Base-by-base conservation (phyloP, 139 green algal species). In the Diplosphaera chodatii region DNA sequence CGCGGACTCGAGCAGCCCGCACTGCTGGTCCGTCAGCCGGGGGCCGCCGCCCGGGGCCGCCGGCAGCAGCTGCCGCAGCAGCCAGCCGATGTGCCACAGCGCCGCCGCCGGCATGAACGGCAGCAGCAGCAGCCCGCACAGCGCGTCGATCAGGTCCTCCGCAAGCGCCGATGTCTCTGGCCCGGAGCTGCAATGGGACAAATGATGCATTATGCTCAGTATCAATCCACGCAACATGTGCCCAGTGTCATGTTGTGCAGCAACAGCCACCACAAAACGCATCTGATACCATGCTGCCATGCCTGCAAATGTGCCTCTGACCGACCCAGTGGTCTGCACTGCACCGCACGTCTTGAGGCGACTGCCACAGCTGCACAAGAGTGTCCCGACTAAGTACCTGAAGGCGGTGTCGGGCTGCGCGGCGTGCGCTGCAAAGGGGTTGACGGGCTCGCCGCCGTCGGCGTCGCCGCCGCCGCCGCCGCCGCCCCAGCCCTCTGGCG, bases 21-120 rank as follows among this genome's bases (percentile, higher is more conserved):
- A 21, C 67, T 69, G 64, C 0, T 18, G 27, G 10, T 6, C 0
- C 25, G 64, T 68, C 20, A 81, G 71, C 55, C 28, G 34, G 1
- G 76, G 55, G 27, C 69, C 64, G 48, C 48, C 13, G 16, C 18
- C 48, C 10, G 48, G 48, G 16, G 48, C 16, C 32, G 33, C n/a
- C 32, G 76, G 74, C 31, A 87, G 80, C 37, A 89, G 75, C 66
- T 83, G 77, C 32, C 68, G 4, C 1, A 90, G 73, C 56, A 88
- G 74, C 73, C 79, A 82, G 20, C 40, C 76, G 0, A 74, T 32
- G 23, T 83, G 64, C 71, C 72, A 80, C 29, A 90, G 73, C 2
- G 64, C 74, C 25, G 77, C 15, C 2, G 85, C 64, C 5, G 84
- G 83, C 74, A 89, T 63, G 56, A 83, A 66, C 27, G 70, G 70